phyloP scores from a whole-genome alignment of 495 filamentous ascomycete species.

The Paragyromitra xinjiangensis region DNA sequence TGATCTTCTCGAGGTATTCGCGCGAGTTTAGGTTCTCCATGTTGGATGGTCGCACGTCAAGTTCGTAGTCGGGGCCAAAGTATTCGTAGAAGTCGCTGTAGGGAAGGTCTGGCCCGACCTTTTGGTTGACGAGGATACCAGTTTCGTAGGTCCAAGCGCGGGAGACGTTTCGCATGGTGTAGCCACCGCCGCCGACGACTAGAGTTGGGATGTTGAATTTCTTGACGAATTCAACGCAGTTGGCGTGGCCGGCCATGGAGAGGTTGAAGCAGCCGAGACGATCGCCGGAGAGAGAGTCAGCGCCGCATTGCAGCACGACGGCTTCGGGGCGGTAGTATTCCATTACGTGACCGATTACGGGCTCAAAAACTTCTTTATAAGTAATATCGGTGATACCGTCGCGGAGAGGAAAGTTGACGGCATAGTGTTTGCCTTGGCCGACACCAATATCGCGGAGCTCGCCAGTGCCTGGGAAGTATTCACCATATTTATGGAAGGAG shows the following conservation, averaged over 20 bases:
- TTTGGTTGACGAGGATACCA: constrained; percentile 82
- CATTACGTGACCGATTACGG: constrained; percentile 92
- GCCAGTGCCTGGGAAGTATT: constrained; percentile 98
- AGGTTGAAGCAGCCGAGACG: constrained; percentile 97
- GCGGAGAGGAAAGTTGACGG: constrained; percentile 97
- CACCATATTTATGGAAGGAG: constrained; percentile 97
- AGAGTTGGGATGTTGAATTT: constrained; percentile 89
- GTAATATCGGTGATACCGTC: constrained; percentile 93
- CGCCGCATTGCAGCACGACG: constrained; percentile 95
- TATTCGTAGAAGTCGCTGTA: constrained; percentile 99
- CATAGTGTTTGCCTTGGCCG: constrained; percentile 89
- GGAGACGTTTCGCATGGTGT: constrained; percentile 98
- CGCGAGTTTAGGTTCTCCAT: constrained; percentile 98
- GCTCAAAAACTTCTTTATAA: constrained; percentile 96
- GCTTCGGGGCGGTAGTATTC: constrained; percentile 93
- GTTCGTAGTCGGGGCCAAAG: constrained; percentile 94
- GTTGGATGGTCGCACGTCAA: constrained; percentile 93
- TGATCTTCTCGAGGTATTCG: constrained; percentile 97
- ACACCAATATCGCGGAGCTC: constrained; percentile 97
- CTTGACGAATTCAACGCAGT: constrained; percentile 95
- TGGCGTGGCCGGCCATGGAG: constrained; percentile 96
- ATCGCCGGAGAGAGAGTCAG: constrained; percentile 93
- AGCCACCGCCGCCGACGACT: constrained; percentile 93
- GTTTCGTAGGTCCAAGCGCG: constrained; percentile 98
- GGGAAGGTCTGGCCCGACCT: constrained; percentile 81